phyloP scores from a whole-genome alignment of 2,329 filamentous ascomycete genomes.

The Dothistroma pini region DNA sequence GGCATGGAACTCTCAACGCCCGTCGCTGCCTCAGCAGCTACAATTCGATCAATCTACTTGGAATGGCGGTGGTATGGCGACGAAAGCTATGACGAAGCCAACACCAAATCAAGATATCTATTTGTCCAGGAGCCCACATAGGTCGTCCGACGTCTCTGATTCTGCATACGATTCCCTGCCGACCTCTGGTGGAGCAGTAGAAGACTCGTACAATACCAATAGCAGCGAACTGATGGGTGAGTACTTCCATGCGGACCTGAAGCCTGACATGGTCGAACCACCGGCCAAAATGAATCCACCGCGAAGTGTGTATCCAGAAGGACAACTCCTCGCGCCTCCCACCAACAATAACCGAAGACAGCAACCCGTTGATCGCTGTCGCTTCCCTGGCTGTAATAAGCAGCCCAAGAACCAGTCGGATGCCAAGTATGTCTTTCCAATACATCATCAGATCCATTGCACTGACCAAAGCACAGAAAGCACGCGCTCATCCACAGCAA shows the following conservation, averaged over 20 bases:
- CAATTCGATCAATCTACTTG: neutral
- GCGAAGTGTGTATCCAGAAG: slow-evolving; percentile 12
- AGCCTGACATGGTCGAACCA: neutral
- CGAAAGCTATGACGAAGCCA: slow-evolving; percentile 11
- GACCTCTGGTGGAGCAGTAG: neutral
- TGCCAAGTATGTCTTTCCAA: slow-evolving; percentile 16
- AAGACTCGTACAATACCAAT: slow-evolving; percentile 11
- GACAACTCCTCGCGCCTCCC: neutral
- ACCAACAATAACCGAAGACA: slow-evolving; percentile 5
- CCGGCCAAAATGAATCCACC: neutral
- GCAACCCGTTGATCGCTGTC: slow-evolving; percentile 3
- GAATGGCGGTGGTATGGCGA: neutral
- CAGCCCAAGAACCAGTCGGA: slow-evolving; percentile 22
- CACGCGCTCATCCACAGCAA: slow-evolving; percentile 68
- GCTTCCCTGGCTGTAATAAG: slow-evolving; percentile 11
- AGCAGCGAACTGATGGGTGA: slow-evolving; percentile 10
- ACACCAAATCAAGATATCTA: slow-evolving; percentile 6
- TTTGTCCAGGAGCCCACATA: neutral
- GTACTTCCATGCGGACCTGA: neutral
- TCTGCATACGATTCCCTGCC: slow-evolving; percentile 18
- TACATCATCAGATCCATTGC: neutral
- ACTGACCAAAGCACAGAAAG: slow-evolving; percentile 55
- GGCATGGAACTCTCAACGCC: slow-evolving; percentile 8
- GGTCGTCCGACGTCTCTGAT: slow-evolving; percentile 12
- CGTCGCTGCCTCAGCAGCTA: neutral